A percentile compares a stretch with the other conserved stretches of the same genome.
phyloP scores from a whole-genome alignment of 2,329 filamentous ascomycete genomes.

The Colletotrichum agaves region DNA sequence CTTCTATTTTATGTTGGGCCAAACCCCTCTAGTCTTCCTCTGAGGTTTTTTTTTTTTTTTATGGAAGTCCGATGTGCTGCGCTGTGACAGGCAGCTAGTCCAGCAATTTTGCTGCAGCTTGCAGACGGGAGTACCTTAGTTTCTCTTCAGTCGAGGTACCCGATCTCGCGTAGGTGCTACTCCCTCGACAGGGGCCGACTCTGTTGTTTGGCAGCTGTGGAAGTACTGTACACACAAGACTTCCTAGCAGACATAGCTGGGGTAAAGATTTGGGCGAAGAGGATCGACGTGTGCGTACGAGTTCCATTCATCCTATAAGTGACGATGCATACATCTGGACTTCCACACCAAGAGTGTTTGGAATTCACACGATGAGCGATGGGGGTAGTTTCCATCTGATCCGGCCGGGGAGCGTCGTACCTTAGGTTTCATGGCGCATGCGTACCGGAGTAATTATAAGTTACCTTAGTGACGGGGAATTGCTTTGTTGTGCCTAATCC shows the following conservation, averaged over 20 bases:
- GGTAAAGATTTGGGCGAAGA: not conserved
- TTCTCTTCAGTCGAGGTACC: slow-evolving; percentile 27
- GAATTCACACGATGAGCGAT: slow-evolving; percentile 1
- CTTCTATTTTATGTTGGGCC: not conserved
- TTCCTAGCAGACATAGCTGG: not conserved
- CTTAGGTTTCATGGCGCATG: not conserved
- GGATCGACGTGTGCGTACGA: slow-evolving; percentile 25
- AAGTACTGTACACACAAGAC: slow-evolving; percentile 3
- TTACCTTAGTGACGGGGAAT: slow-evolving; percentile 13
- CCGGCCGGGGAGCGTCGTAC: not conserved
- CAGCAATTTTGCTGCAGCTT: slow-evolving; percentile 24
- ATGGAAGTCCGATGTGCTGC: slow-evolving; percentile 29
- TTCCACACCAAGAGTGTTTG: not conserved
- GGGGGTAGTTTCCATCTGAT: slow-evolving; percentile 12
- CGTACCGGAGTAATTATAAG: slow-evolving; percentile 9
- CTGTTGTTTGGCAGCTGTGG: slow-evolving; percentile 3
- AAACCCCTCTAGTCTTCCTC: slow-evolving; percentile 6
- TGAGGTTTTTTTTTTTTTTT: slow-evolving; percentile 1
- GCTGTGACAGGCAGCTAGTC: slow-evolving; percentile 29
- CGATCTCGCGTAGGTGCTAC: slow-evolving; percentile 10
- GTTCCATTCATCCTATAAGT: not conserved
- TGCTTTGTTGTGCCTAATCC: slow-evolving; percentile 15
- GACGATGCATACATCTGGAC: slow-evolving; percentile 4
- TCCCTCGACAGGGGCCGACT: slow-evolving; percentile 6
- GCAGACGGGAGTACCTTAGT: slow-evolving; percentile 20